These are phyloP conservation scores for Phalaenopsis hybrid DNA, from an alignment of 116 monocot species.

Conservation along the genomic window DNA sequence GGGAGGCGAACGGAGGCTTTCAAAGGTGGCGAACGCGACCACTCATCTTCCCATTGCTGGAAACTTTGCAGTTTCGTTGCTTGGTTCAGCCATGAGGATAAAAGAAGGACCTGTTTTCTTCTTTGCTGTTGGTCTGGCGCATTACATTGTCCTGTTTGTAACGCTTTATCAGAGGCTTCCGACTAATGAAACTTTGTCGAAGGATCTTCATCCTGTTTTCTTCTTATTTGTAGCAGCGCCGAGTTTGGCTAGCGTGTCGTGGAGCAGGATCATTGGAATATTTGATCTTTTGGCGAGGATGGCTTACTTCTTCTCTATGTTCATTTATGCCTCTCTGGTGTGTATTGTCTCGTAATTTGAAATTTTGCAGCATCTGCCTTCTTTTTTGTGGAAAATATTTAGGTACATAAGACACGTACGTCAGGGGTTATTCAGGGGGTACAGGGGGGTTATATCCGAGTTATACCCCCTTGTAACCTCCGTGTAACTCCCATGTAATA, in stretches of 20 bases:
- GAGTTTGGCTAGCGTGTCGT: slow-evolving; percentile 4
- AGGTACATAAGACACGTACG: too few species aligned
- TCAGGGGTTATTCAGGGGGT: too few species aligned
- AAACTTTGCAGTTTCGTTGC: slow-evolving; percentile 47
- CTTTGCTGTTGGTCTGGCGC: slow-evolving; percentile 16
- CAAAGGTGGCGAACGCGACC: slow-evolving; percentile 53
- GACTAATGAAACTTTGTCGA: slow-evolving; percentile 11
- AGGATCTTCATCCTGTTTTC: slow-evolving; percentile 19
- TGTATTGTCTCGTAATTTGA: neutral
- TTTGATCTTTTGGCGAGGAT: slow-evolving; percentile 12
- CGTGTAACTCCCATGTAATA: too few species aligned
- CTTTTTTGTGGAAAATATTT: too few species aligned
- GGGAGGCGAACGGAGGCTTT: slow-evolving; percentile 42
- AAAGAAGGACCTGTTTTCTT: slow-evolving; percentile 39
- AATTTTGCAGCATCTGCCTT: too few species aligned
- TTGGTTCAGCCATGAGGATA: slow-evolving; percentile 41
- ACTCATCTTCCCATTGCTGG: slow-evolving; percentile 48
- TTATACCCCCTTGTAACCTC: too few species aligned
- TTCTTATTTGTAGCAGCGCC: slow-evolving; percentile 16
- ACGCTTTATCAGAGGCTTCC: slow-evolving; percentile 23
- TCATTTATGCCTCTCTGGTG: slow-evolving; percentile 18
- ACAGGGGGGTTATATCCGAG: too few species aligned
- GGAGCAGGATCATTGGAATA: slow-evolving; percentile 2
- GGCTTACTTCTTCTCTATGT: slow-evolving; percentile 7
- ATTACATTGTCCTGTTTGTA: slow-evolving; percentile 16